Evolutionary conservation across 257 asterid genomes (phyloP), one percentile per base, ranked within the genome.

Genomic region (Henckelia pumila): DNA sequence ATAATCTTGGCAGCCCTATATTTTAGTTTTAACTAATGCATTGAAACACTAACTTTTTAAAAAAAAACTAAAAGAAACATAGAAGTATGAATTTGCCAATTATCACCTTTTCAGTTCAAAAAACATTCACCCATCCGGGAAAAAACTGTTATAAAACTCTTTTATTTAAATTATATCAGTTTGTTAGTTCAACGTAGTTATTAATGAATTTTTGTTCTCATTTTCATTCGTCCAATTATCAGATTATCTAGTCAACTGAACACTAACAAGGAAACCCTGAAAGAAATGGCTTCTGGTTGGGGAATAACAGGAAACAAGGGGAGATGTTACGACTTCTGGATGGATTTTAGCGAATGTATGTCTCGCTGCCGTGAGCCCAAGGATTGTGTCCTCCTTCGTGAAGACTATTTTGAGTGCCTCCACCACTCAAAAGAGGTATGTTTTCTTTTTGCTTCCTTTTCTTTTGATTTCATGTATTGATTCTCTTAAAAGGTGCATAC

Each of bases 271-370:
- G 52, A 40, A 14, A 40, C 7, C 8, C 5, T 13, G 7, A 40
- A 13, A 40, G n/a, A 13, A 40, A 40, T 40, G 52, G 52, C 52
- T 0, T 40, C 52, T 40, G 52, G 52, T 40, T 40, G 52, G 52
- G 52, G 52, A 63, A 94, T 94, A 49, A 85, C 95, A 7, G 99
- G 99, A 67, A 94, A 88, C 89, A 90, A 91, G 76, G 97, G 97
- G 2, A 81, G 97, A 55, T 94, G 99, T 73, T 90, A 94, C 76
- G 99, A 94, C 77, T 94, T 94, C 87, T 94, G 99, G 99, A 84
- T 85, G 76, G 96, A 91, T 56, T 93, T 93, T 69, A 93, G 97
- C 68, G 97, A 93, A 49, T 93, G 99, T 69, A 93, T 90, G 97
- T 93, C 99, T 24, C 83, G 82, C 40, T 93, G 97, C 72, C 84